Evolutionary conservation across 805 yeast genomes (phyloP), one percentile per base, ranked within the genome.

Genomic region (Teunomyces aglyptinius): DNA sequence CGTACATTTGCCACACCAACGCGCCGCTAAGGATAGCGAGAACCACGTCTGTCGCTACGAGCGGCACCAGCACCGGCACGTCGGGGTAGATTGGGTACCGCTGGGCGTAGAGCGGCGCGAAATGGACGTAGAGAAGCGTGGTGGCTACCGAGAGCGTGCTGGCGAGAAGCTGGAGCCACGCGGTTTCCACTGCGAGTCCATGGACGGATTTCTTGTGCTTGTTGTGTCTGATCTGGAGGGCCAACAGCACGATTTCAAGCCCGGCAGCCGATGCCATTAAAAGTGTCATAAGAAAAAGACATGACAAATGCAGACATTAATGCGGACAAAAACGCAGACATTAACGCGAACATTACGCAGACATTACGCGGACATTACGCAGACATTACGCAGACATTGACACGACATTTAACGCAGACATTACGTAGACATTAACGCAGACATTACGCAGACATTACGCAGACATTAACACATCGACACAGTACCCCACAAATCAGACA

Each of bases 21-120:
- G 57, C 53, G 1, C 52, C 12, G 10, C 52, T 31, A 2, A 61
- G 32, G 0, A 50, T 1, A 1, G 56, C 15, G 2, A 53, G 46
- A 1, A 49, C 4, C 0, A 54, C 1, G 26, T 67, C 67, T 2
- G 51, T 32, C 0, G 59, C 3, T 3, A 64, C 34, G 2, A 63
- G 3, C 1, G 49, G 4, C 5, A 13, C 18, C 0, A 70, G 61
- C 1, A 69, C 45, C 5, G 13, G 49, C 29, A 54, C 59, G 49
- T 44, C 35, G 4, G 61, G 57, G 47, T 66, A 61, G 1, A 70
- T 28, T 0, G 79, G 77, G 45, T 57, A 70, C 39, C 78, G 55
- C 10, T 49, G 49, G 13, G 20, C 13, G 43, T 57, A 54, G 48
- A 16, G 15, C 20, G 19, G 42, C 11, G 33, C 33, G 24, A 20